Percentiles rank a stretch among this genome's conserved stretches.
phyloP scores from a whole-genome alignment of 2,329 filamentous ascomycete species.

The Thielaviopsis punctulata region DNA sequence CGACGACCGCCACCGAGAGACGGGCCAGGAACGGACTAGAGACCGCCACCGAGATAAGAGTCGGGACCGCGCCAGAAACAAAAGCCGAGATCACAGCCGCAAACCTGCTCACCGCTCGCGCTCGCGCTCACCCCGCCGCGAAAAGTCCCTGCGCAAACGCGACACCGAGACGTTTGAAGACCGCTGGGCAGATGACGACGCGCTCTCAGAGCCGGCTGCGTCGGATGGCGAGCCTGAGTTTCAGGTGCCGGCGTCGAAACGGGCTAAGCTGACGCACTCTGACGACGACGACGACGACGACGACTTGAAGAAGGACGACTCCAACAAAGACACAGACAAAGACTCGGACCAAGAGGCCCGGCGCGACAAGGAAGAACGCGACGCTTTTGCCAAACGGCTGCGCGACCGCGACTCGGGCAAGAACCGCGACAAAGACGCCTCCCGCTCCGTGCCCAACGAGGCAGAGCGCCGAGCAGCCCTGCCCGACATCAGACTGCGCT shows the following conservation, averaged over 20 bases:
- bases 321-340: conserved; percentile 20
- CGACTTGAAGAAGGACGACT: not conserved
- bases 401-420: conserved; percentile 58
- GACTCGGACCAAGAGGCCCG: conserved; percentile 17
- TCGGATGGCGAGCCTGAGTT: conserved; percentile 40
- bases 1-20: not conserved
- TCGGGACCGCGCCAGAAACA: not conserved
- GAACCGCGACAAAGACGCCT: conserved; percentile 33
- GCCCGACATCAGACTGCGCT: conserved; percentile 64
- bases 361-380: conserved; percentile 56
- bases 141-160: conserved; percentile 27
- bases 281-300: conserved; percentile 30
- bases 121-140: conserved; percentile 21
- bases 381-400: conserved; percentile 63
- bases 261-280: conserved; percentile 36
- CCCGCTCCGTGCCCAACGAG: conserved; percentile 40
- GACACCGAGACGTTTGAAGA: conserved; percentile 46
- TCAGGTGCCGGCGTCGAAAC: conserved; percentile 52
- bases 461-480: conserved; percentile 53
- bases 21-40: not conserved
- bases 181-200: conserved; percentile 67
- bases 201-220: conserved; percentile 25
- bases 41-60: not conserved
- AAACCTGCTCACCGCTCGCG: conserved; percentile 12
- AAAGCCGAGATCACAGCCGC: not conserved